phyloP scores from a whole-genome alignment of 169 alveolate species.

The Plasmodium relictum region DNA sequence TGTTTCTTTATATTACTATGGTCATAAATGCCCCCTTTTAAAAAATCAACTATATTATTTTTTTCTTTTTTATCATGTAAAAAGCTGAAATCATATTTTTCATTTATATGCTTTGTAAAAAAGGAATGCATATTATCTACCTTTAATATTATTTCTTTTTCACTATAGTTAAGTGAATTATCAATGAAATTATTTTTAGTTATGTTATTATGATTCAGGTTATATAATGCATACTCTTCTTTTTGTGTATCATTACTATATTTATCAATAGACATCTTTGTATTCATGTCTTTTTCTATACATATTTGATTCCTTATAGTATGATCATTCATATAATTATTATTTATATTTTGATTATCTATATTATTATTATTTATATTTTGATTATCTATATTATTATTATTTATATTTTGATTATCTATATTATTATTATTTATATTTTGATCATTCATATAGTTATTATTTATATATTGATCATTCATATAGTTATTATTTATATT shows the following conservation, averaged over 20 bases:
- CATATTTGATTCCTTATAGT: neutral
- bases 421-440: no score
- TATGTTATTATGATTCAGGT: neutral
- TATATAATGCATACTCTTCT: no score
- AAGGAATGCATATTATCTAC: slow-evolving; percentile 33
- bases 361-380: no score
- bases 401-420: no score
- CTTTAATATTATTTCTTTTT: slow-evolving; percentile 8
- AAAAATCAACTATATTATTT: neutral
- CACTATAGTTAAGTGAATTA: neutral
- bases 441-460: neutral
- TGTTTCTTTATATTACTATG: neutral
- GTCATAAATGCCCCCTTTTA: slow-evolving; percentile 10
- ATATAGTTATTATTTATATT: neutral
- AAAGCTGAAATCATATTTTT: slow-evolving; percentile 49
- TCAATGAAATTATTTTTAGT: neutral
- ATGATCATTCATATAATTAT: no score
- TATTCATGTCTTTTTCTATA: neutral
- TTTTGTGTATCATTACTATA: neutral
- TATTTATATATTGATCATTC: neutral
- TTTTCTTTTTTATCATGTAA: slow-evolving; percentile 9
- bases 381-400: no score
- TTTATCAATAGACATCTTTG: neutral
- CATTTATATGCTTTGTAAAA: slow-evolving; percentile 34
- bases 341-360: no score